Evolutionary conservation across 306 rosid species (phyloP).

Genomic region (Biancaea sappan): DNA sequence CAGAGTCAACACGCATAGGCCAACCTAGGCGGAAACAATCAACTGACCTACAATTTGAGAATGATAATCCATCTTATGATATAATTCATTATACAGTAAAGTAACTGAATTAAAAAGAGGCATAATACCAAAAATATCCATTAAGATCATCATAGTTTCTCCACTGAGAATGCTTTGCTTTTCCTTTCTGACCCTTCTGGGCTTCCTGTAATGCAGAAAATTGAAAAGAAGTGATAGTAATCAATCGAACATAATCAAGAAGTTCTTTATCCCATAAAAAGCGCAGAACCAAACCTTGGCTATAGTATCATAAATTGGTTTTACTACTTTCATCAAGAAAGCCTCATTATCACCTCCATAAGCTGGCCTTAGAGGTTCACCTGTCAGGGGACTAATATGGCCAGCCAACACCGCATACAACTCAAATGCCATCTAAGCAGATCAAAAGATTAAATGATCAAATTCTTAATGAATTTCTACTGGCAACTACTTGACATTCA

Average conservation of each 20-base stretch:
- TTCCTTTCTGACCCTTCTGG: slow-evolving; percentile 62
- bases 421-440: slow-evolving; percentile 90
- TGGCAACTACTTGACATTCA: slow-evolving; percentile 24
- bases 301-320: slow-evolving; percentile 86
- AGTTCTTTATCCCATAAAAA: slow-evolving; percentile 13
- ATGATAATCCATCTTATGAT: slow-evolving; percentile 28
- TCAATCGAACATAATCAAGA: slow-evolving; percentile 12
- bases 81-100: slow-evolving; percentile 9
- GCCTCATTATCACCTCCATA: slow-evolving; percentile 86
- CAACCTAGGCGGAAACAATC: slow-evolving; percentile 86
- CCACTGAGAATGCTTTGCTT: slow-evolving; percentile 93
- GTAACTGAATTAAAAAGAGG: slow-evolving; percentile 5
- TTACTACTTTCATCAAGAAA: slow-evolving; percentile 76
- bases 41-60: slow-evolving; percentile 66
- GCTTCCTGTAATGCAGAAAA: slow-evolving; percentile 61
- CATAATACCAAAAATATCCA: slow-evolving; percentile 84
- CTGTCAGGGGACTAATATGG: slow-evolving; percentile 81
- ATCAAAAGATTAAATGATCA: slow-evolving; percentile 28
- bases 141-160: slow-evolving; percentile 96
- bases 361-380: slow-evolving; percentile 91
- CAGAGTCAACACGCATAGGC: slow-evolving; percentile 89
- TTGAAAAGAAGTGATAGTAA: slow-evolving; percentile 19
- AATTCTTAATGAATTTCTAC: slow-evolving; percentile 9
- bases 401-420: slow-evolving; percentile 91
- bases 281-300: slow-evolving; percentile 52